phyloP scores from a whole-genome alignment of 495 filamentous ascomycete genomes.

The Tetracladium marchalianum region DNA sequence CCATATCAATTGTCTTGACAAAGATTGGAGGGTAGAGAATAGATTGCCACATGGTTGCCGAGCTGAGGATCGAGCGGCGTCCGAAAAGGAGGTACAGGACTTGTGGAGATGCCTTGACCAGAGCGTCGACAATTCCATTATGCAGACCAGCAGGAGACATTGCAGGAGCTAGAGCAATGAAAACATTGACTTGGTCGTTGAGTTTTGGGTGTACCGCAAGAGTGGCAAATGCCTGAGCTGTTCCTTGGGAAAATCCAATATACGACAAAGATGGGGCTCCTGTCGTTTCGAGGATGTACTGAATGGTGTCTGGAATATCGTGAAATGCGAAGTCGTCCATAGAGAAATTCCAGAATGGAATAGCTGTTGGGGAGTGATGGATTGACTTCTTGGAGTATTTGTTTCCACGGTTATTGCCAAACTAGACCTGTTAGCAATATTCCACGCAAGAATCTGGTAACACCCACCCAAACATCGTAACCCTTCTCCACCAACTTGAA shows the following conservation, averaged over 20 bases:
- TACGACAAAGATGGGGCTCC: constrained; percentile 80
- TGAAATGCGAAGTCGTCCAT: constrained; percentile 98
- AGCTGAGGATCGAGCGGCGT: constrained; percentile 84
- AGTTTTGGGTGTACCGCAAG: constrained; percentile 88
- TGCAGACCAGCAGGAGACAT: constrained; percentile 91
- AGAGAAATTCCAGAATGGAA: constrained; percentile 90
- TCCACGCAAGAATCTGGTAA: neutral
- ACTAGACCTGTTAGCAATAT: constrained; percentile 27
- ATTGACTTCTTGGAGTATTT: constrained; percentile 96
- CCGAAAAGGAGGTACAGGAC: constrained; percentile 92
- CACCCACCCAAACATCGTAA: constrained; percentile 87
- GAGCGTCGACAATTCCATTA: constrained; percentile 79
- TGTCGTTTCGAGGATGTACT: constrained; percentile 81
- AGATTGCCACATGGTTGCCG: constrained; percentile 94
- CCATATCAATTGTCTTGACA: constrained; percentile 76
- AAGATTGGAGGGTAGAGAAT: constrained; percentile 94
- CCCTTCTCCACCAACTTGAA: constrained; percentile 86
- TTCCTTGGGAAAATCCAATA: constrained; percentile 94
- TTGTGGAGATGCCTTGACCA: constrained; percentile 89
- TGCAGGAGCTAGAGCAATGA: constrained; percentile 93
- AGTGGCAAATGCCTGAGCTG: constrained; percentile 91
- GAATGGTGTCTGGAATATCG: constrained; percentile 91
- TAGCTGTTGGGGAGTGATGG: constrained; percentile 57
- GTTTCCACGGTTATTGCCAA: constrained; percentile 96
- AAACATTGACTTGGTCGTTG: constrained; percentile 90